Evolutionary conservation across 2,329 filamentous ascomycete genomes (phyloP).

Genomic region (Periconia digitata): DNA sequence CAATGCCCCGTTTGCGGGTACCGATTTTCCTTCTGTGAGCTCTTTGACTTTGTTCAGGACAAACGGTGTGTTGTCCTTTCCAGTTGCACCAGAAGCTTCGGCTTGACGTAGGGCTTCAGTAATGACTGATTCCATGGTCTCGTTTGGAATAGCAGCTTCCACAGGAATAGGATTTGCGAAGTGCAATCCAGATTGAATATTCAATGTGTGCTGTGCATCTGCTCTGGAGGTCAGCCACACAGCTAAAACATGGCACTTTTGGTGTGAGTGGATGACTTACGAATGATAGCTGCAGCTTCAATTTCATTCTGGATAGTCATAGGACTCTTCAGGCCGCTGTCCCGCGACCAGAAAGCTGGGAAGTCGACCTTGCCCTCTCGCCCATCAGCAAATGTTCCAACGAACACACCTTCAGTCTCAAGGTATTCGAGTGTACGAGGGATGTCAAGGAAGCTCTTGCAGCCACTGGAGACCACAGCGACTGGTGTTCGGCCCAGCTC

Average conservation of each 20-base stretch:
- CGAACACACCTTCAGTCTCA: slow-evolving; percentile 73
- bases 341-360: slow-evolving; percentile 88
- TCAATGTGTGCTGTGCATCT: slow-evolving; percentile 73
- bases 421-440: slow-evolving; percentile 82
- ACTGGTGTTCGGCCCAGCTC: slow-evolving; percentile 89
- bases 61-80: slow-evolving; percentile 81
- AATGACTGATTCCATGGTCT: slow-evolving; percentile 45
- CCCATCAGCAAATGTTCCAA: slow-evolving; percentile 88
- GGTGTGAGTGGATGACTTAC: slow-evolving; percentile 45
- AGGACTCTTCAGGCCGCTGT: slow-evolving; percentile 81
- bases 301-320: slow-evolving; percentile 71
- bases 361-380: slow-evolving; percentile 74
- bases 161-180: slow-evolving; percentile 88
- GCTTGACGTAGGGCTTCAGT: slow-evolving; percentile 43
- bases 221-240: not conserved
- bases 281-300: slow-evolving; percentile 87
- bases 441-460: slow-evolving; percentile 95
- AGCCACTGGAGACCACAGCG: slow-evolving; percentile 84
- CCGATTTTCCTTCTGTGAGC: slow-evolving; percentile 70
- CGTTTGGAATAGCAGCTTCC: slow-evolving; percentile 67
- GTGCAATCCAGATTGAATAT: slow-evolving; percentile 75
- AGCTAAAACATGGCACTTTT: not conserved
- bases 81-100: slow-evolving; percentile 54
- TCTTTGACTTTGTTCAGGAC: slow-evolving; percentile 78
- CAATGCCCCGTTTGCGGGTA: slow-evolving; percentile 72